Evolutionary conservation across 2,329 filamentous ascomycete genomes (phyloP), one percentile per base, ranked within the genome.

Genomic region (Beauveria sp.): DNA sequence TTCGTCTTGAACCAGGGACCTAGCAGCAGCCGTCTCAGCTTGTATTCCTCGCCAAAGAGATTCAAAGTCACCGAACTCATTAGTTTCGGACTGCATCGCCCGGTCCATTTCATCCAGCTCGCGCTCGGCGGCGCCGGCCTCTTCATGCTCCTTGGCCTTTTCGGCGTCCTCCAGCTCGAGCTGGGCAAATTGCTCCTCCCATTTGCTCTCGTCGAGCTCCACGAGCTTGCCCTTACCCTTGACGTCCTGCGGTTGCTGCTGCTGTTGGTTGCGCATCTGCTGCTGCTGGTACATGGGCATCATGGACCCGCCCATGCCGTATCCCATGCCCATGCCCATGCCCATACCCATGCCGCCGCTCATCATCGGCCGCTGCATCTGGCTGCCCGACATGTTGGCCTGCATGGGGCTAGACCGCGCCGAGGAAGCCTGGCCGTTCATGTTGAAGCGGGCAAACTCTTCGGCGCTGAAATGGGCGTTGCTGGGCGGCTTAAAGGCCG

Each of bases 111-210:
- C 84, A 75, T 96, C 87, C 68, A 97, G 82, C 79, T 97, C 92
- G 63, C 84, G 84, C 78, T 96, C 92, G 67, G 93, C 90, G 20
- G 88, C 89, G 63, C 81, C 81, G 64, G 76, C 75, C 65, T 90
- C 88, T 58, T 90, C 89, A 46, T 73, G 79, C 66, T 66, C 68
- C 30, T 87, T 85, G 46, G 86, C 87, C 43, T 75, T 73, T 59
- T 78, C 78, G 67, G 80, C 78, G 70, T 87, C 83, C 63, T 86
- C 80, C 64, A 88, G 77, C 72, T 93, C 91, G 71, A 97, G 87
- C 74, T 94, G 86, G 61, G 91, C 90, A 73, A 99, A 99, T 73
- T 97, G 92, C 68, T 92, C 91, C 75, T 97, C 93, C 94, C 94
- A 97, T 70, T 96, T 89, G 70, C 88, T 80, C 68, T 99, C 93